phyloP scores from a whole-genome alignment of 495 filamentous ascomycete genomes.

The Trichoderma parareesei region DNA sequence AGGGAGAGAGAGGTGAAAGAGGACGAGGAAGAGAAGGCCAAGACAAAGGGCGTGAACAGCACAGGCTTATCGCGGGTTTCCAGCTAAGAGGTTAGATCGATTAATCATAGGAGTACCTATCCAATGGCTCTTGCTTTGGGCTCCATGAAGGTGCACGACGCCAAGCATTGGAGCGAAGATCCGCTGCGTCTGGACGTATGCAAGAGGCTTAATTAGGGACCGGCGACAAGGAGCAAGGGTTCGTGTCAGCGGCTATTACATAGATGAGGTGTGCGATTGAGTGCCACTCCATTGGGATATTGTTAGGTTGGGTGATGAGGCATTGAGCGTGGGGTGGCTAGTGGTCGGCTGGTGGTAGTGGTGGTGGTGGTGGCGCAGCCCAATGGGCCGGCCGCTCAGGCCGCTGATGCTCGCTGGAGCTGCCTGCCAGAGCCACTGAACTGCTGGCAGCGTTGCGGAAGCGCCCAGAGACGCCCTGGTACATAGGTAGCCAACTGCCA shows the following conservation, averaged over 20 bases:
- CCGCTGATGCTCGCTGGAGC: too few species aligned
- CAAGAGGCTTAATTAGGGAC: neutral
- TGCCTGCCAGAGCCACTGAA: too few species aligned
- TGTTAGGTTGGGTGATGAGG: neutral
- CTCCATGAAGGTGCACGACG: neutral
- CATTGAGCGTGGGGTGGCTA: neutral
- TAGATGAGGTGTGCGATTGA: too few species aligned
- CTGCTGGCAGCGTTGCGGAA: neutral
- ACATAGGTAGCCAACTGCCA: too few species aligned
- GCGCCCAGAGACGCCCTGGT: too few species aligned
- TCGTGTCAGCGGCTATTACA: neutral
- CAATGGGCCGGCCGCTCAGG: neutral
- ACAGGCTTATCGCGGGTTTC: slow-evolving; percentile 2
- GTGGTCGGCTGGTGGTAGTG: neutral
- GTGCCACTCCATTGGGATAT: too few species aligned
- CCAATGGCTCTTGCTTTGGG: neutral
- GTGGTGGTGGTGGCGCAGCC: slow-evolving; percentile 5
- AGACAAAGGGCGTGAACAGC: slow-evolving; percentile 6
- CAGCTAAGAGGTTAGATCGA: neutral
- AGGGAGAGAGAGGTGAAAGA: neutral
- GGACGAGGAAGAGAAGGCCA: neutral
- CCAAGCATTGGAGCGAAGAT: slow-evolving; percentile 3
- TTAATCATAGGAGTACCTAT: neutral
- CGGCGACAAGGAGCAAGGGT: neutral
- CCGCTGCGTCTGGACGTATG: neutral